Conservation (phyloP, 768 basidiomycete genomes). For the Psilocybe azurescens region DNA sequence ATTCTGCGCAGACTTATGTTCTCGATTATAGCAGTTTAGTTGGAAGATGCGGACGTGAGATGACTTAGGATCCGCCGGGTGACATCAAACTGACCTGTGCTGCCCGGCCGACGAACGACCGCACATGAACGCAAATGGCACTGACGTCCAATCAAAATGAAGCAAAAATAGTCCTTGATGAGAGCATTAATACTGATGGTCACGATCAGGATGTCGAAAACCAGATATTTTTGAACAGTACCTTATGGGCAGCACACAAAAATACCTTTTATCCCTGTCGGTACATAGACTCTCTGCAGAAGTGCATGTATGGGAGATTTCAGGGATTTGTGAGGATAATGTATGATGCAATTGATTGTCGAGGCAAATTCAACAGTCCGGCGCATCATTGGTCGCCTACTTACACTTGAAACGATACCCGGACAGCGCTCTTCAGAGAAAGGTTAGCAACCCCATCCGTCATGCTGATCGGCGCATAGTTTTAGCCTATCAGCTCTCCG, state of each 20-base stretch:
- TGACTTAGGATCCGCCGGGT: neutral
- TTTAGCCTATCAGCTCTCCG: neutral
- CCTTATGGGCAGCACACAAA: neutral
- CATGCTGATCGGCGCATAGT: neutral
- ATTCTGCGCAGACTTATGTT: neutral
- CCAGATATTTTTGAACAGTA: constrained; percentile 6
- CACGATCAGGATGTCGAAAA: constrained; percentile 2
- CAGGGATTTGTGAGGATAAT: too few species aligned
- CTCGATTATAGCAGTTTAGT: neutral
- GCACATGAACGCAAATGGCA: neutral
- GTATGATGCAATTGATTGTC: neutral
- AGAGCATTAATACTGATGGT: neutral
- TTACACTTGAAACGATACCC: neutral
- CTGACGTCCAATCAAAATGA: neutral
- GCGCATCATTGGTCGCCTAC: constrained; percentile 6
- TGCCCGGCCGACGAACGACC: neutral
- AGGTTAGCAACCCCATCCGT: neutral
- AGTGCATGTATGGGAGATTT: too few species aligned
- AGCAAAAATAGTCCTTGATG: neutral
- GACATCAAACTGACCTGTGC: neutral
- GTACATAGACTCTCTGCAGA: too few species aligned
- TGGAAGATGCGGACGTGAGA: neutral
- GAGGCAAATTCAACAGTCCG: constrained; percentile 4
- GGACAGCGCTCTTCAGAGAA: constrained; percentile 1
- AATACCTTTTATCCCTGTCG: neutral